Evolutionary conservation across 169 alveolate genomes (phyloP).

Genomic region (Eimeria falciformis): DNA sequence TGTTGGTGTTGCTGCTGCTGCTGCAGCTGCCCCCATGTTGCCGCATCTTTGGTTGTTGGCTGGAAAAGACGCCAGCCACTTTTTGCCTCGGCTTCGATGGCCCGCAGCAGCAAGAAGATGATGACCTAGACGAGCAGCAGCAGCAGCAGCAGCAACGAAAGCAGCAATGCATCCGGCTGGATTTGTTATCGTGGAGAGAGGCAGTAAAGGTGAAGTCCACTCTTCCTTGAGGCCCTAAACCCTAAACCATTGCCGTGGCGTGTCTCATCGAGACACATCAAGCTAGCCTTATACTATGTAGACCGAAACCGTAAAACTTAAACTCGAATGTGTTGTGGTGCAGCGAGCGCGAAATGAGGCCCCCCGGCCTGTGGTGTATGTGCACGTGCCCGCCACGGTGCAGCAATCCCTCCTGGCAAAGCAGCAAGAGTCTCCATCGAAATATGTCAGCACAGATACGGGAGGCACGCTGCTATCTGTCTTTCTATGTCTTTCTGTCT

Average conservation of each 20-base stretch:
- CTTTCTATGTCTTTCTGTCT: constrained; percentile 1
- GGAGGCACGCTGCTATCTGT: neutral
- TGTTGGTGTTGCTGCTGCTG: constrained; percentile 2
- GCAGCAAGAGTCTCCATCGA: constrained; percentile 4
- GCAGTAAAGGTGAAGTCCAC: constrained; percentile 76
- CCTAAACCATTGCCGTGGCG: neutral
- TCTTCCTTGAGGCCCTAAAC: neutral
- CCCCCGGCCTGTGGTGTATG: neutral
- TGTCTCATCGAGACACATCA: neutral
- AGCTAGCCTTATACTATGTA: neutral
- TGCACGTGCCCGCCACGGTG: neutral
- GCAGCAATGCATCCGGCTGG: constrained; percentile 10
- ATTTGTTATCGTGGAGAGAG: constrained; percentile 3
- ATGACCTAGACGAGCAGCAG: neutral
- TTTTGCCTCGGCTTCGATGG: constrained; percentile 4
- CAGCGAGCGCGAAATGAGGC: neutral
- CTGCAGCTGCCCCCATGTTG: constrained; percentile 20
- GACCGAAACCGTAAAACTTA: constrained; percentile 7
- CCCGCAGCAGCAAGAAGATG: constrained; percentile 17
- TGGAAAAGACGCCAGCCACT: constrained; percentile 2
- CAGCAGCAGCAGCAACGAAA: neutral
- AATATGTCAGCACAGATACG: neutral
- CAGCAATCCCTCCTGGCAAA: neutral
- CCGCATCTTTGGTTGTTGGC: constrained; percentile 6
- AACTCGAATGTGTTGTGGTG: constrained; percentile 5